These are phyloP conservation scores for Candida germanica DNA, from an alignment of 805 yeast genomes.

Conservation along the genomic window DNA sequence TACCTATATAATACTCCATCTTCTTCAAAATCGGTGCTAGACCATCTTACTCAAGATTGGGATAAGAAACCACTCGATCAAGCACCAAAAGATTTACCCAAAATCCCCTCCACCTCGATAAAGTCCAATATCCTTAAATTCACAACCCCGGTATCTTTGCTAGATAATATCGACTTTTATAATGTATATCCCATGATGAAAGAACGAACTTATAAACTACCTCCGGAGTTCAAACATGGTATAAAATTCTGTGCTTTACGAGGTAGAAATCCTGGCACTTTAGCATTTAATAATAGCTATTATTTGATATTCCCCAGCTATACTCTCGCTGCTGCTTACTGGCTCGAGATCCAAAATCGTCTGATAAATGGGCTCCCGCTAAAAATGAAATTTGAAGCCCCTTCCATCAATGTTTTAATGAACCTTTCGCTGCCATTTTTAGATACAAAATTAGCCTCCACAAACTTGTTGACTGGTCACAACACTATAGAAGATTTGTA, in stretches of 20 bases:
- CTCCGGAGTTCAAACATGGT: constrained; percentile 19
- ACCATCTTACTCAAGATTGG: constrained; percentile 1
- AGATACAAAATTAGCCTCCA: not conserved
- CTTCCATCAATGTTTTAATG: constrained; percentile 14
- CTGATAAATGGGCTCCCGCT: constrained; percentile 50
- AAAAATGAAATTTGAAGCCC: constrained; percentile 41
- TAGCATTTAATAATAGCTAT: constrained; percentile 47
- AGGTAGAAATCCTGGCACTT: constrained; percentile 45
- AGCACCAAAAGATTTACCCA: constrained; percentile 24
- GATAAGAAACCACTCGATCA: constrained; percentile 17
- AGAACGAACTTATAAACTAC: constrained; percentile 26
- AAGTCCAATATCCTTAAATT: constrained; percentile 35
- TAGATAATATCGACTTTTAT: constrained; percentile 38
- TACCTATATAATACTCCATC: not conserved
- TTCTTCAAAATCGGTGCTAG: constrained; percentile 4
- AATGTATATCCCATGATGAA: constrained; percentile 34
- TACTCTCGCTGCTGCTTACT: constrained; percentile 51
- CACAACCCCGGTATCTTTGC: constrained; percentile 34
- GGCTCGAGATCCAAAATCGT: constrained; percentile 47
- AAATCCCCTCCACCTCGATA: not conserved
- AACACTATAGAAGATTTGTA: not conserved
- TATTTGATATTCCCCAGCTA: constrained; percentile 49
- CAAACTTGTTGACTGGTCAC: not conserved
- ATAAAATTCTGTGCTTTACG: constrained; percentile 42
- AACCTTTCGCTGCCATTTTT: constrained; percentile 6